Base-by-base conservation (phyloP, 495 filamentous ascomycete genomes). In the Hypomontagnella monticulosa region DNA sequence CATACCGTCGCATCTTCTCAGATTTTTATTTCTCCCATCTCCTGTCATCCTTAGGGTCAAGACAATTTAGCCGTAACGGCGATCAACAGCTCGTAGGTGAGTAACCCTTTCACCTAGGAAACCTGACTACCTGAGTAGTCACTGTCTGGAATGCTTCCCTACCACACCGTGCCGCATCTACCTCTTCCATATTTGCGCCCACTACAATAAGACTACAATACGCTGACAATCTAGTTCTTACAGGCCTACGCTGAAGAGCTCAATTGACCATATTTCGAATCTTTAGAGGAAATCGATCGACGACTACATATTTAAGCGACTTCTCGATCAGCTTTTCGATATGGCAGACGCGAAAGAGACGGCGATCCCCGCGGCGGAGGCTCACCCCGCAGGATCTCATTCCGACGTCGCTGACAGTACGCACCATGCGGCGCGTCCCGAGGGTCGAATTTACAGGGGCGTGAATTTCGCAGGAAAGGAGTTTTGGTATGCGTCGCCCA, bases 401-500 rank as follows among this genome's bases (percentile, higher is more conserved):
- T 63, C 65, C 15, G 48, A 68, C 27, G 18, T 41, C n/a, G 53
- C 40, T 16, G 48, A 49, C 3, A 61, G 59, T 49, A 47, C 54
- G 4, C 59, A 63, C 37, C 36, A 30, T 15, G 50, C 51, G 32
- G 32, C 27, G 50, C 77, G 80, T 2, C 81, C 81, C 1, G n/a
- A 59, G 6, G 79, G 79, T 49, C 91, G 89, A 88, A 91, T 88
- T 80, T 92, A 93, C 80, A 87, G 85, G 71, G 84, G 84, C 37
- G 57, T 88, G 44, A 84, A 76, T 44, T 49, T 91, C 49, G 84
- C 83, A 41, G 73, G 73, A 14, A 82, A 70, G 70, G 83, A 82
- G 63, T 55, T 89, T 4, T 93, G 86, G 82, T 93, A 88, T 78
- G 91, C 91, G 49, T 92, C 89, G 20, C 91, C 91, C 3, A 85